These are phyloP conservation scores for Botrytis aclada DNA, from an alignment of 2,329 filamentous ascomycete genomes.

Conservation along the genomic window DNA sequence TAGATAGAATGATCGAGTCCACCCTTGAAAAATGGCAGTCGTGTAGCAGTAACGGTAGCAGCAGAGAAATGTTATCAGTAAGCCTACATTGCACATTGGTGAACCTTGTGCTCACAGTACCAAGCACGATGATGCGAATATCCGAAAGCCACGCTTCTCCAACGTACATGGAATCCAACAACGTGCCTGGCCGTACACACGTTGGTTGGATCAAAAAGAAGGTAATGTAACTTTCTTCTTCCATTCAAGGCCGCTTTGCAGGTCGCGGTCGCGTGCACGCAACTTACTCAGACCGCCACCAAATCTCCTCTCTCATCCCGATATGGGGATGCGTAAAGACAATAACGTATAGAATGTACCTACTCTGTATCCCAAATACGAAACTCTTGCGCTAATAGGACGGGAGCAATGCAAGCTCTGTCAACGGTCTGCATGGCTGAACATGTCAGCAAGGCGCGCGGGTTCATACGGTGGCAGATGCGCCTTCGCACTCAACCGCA, in stretches of 20 bases:
- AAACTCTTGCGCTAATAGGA: neutral
- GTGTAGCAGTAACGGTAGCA: neutral
- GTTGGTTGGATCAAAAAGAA: neutral
- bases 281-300: conserved; percentile 16
- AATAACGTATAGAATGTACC: neutral
- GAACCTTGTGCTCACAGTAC: neutral
- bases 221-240: neutral
- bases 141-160: conserved; percentile 6
- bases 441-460: conserved; percentile 1
- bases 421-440: conserved; percentile 2
- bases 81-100: neutral
- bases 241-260: neutral
- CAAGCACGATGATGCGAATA: conserved; percentile 5
- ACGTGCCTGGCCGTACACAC: neutral
- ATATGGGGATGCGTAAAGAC: neutral
- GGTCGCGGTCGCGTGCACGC: conserved; percentile 11
- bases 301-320: neutral
- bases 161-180: conserved; percentile 1
- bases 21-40: neutral
- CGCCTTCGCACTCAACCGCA: neutral
- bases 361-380: neutral
- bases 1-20: conserved; percentile 8
- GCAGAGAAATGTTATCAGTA: neutral
- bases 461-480: neutral
- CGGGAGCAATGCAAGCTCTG: neutral